Base-by-base conservation (phyloP, 768 basidiomycete genomes). In the Leucocoprinus sp. region DNA sequence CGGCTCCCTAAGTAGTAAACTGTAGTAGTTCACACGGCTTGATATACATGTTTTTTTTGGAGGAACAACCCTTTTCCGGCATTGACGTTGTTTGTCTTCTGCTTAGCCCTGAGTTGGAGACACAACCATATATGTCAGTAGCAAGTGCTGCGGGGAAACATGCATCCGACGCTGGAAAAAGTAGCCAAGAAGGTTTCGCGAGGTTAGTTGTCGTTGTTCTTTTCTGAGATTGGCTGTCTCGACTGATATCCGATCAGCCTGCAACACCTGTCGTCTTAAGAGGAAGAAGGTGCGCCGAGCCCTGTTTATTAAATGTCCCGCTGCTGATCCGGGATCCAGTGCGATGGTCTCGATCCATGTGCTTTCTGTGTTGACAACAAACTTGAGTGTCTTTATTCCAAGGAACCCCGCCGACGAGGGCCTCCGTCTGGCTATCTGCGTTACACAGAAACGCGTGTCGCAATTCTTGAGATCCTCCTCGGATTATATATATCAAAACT, bases 181-280 rank as follows among this genome's bases (percentile, higher is more conserved):
- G 39, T 48, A 4, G 46, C 42, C 8, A 48, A 48, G 28, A 48
- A 48, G 28, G 46, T 48, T 48, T 48, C 46, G 41, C 46, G 46
- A 48, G 46, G 46, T 48, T 17, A 26, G 46, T 41, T 15, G 31
- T n/a, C n/a, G 9, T 14, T 31, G 4, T 12, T 6, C 4, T 2
- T 27, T 23, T 12, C 19, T 33, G 12, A 40, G 37, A 37, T 39
- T 28, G 28, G n/a, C 4, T 15, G n/a, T 29, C n/a, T 38, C 29
- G 18, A 15, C 46, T 48, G n/a, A 48, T 18, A 12, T 9, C 9
- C 15, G 6, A 37, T 38, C 37, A 62, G 60, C 60, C 8, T 62
- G 60, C 45, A 62, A 62, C 29, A 62, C 60, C 22, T 62, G 60
- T 41, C 54, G 60, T 38, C 48, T 62, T 37, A 62, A 62, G 43